Percentiles rank a stretch among this genome's conserved stretches.
These are phyloP conservation scores for Pistacia integerrima DNA, from an alignment of 345 rosid species.

Conservation along the genomic window DNA sequence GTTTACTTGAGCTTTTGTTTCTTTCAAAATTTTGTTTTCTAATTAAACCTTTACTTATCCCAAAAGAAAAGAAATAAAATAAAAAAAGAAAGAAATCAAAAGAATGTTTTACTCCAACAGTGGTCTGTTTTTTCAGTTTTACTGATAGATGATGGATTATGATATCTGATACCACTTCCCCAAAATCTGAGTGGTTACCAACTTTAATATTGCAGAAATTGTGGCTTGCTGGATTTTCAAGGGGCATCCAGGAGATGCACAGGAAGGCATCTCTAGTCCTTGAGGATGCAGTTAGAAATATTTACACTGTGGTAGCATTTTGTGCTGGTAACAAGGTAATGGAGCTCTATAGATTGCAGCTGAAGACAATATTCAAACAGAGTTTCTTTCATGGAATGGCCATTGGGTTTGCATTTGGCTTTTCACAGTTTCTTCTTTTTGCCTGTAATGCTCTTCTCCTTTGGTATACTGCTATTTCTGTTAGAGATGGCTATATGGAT, in stretches of 20 bases:
- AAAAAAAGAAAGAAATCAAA: neutral
- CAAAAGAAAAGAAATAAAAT: neutral
- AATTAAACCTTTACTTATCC: neutral
- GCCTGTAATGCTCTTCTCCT: constrained; percentile 99
- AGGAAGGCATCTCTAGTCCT: constrained; percentile 98
- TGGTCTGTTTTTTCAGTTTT: neutral
- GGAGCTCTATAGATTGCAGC: constrained; percentile 93
- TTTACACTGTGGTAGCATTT: constrained; percentile 98
- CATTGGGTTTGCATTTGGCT: constrained; percentile 95
- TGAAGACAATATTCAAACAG: constrained; percentile 76
- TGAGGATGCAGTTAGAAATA: constrained; percentile 98
- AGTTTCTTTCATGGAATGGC: constrained; percentile 94
- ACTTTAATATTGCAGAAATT: constrained; percentile 66
- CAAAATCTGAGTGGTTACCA: constrained; percentile 14
- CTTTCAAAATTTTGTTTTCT: neutral
- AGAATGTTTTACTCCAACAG: neutral
- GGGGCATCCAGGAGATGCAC: constrained; percentile 99
- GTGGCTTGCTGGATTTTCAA: constrained; percentile 99
- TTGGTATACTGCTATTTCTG: constrained; percentile 82
- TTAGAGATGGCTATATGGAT: constrained; percentile 45
- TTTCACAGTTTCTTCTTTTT: constrained; percentile 98
- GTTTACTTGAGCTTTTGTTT: neutral
- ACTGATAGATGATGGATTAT: neutral
- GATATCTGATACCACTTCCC: neutral
- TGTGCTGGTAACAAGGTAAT: constrained; percentile 99